phyloP scores from a whole-genome alignment of 2,329 filamentous ascomycete species.

The Aspergillus thermomutatus region DNA sequence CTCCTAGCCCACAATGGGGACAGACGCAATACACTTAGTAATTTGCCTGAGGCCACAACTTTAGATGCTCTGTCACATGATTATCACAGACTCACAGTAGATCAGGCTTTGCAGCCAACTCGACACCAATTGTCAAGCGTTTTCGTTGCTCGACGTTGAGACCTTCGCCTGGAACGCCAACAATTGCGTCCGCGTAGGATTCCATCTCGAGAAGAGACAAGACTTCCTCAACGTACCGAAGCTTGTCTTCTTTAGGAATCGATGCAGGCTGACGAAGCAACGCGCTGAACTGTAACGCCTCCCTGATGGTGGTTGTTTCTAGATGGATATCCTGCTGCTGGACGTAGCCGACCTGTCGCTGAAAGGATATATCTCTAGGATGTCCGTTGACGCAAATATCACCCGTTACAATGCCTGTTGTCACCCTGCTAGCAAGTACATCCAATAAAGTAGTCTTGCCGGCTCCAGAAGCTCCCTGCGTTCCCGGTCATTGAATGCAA shows the following conservation, averaged over 20 bases:
- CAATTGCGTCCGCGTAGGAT: slow-evolving; percentile 79
- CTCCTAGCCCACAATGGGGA: too few species aligned
- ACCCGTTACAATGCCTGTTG: slow-evolving; percentile 61
- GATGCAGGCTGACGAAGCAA: slow-evolving; percentile 75
- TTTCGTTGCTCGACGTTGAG: slow-evolving; percentile 60
- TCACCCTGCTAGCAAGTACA: slow-evolving; percentile 56
- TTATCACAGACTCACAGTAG: too few species aligned
- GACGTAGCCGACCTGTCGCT: slow-evolving; percentile 64
- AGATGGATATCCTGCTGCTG: slow-evolving; percentile 76
- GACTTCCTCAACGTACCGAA: slow-evolving; percentile 73
- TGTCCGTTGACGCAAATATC: slow-evolving; percentile 65
- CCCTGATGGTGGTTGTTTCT: slow-evolving; percentile 77
- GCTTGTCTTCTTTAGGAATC: slow-evolving; percentile 68
- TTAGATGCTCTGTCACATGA: too few species aligned
- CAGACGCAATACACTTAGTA: too few species aligned
- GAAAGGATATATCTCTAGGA: slow-evolving; percentile 56
- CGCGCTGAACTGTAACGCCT: slow-evolving; percentile 80
- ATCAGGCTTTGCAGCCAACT: slow-evolving; percentile 85
- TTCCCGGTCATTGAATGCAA: too few species aligned
- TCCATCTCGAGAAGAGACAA: slow-evolving; percentile 88
- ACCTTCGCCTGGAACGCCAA: slow-evolving; percentile 80
- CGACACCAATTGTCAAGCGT: slow-evolving; percentile 84
- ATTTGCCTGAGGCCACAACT: too few species aligned
- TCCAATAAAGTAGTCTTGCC: slow-evolving; percentile 61
- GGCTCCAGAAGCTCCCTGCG: slow-evolving; percentile 61